Evolutionary conservation across 768 basidiomycete species (phyloP).

Genomic region (Lentinula edodes): DNA sequence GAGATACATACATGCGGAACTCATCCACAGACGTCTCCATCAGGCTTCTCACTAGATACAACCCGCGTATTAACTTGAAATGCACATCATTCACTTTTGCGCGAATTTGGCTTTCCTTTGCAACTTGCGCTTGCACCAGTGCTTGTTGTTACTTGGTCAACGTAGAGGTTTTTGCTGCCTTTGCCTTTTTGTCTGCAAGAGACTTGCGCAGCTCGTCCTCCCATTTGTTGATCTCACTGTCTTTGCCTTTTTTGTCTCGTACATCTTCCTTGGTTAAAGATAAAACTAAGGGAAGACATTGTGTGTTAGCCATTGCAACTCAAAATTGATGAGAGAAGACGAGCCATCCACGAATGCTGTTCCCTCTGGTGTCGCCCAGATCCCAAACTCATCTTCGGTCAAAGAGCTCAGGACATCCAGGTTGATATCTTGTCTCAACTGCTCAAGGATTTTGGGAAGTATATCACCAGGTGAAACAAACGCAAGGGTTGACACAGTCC

Average conservation of each 20-base stretch:
- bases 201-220: constrained; percentile 89
- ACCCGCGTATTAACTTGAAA: constrained; percentile 53
- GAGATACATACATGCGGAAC: constrained; percentile 51
- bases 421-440: constrained; percentile 62
- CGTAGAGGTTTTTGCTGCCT: constrained; percentile 24
- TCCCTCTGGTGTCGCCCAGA: constrained; percentile 86
- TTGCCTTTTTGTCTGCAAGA: constrained; percentile 73
- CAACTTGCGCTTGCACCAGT: constrained; percentile 77
- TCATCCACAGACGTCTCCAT: constrained; percentile 43
- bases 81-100: constrained; percentile 51
- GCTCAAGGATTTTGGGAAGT: constrained; percentile 65
- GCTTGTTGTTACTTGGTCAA: constrained; percentile 84
- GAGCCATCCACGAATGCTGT: constrained; percentile 75
- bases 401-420: constrained; percentile 52
- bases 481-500: constrained; percentile 67
- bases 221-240: constrained; percentile 89
- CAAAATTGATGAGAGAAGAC: constrained; percentile 10
- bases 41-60: constrained; percentile 64
- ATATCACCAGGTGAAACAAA: constrained; percentile 73
- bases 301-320: neutral
- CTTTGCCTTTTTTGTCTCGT: constrained; percentile 70
- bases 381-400: constrained; percentile 68
- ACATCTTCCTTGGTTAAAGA: constrained; percentile 47
- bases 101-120: constrained; percentile 71
- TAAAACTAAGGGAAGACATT: constrained; percentile 41